Evolutionary conservation across 2,329 filamentous ascomycete genomes (phyloP).

Genomic region (Aureobasidium sp.): DNA sequence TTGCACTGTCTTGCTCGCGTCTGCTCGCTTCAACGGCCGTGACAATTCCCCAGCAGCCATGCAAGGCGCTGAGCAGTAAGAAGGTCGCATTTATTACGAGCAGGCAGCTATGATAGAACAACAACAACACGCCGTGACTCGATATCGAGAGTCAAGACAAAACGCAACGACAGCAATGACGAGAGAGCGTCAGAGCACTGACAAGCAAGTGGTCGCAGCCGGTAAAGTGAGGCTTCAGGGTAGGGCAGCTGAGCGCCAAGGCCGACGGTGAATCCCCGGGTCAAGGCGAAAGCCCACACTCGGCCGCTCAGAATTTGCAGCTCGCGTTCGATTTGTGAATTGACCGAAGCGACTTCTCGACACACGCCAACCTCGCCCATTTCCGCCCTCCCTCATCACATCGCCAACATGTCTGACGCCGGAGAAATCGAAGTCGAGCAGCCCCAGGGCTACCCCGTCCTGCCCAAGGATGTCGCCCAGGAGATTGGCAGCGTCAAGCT

Average conservation of each 20-base stretch:
- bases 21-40: neutral
- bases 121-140: neutral
- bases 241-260: neutral
- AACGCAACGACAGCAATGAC: neutral
- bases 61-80: neutral
- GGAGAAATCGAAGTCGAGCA: constrained; percentile 96
- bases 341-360: constrained; percentile 13
- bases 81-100: neutral
- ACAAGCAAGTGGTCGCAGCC: neutral
- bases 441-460: constrained; percentile 67
- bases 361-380: constrained; percentile 12
- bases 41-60: neutral
- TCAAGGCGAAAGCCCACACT: constrained; percentile 2
- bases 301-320: neutral
- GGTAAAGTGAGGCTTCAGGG: neutral
- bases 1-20: constrained; percentile 2
- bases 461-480: constrained; percentile 85
- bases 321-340: neutral
- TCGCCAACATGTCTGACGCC: constrained; percentile 83
- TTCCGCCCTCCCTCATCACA: constrained; percentile 16
- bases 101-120: neutral
- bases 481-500: constrained; percentile 92
- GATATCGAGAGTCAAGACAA: neutral
- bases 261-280: neutral
- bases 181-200: neutral